phyloP scores from a whole-genome alignment of 176 grass and related monocot genomes.

The Oryza coarctata region DNA sequence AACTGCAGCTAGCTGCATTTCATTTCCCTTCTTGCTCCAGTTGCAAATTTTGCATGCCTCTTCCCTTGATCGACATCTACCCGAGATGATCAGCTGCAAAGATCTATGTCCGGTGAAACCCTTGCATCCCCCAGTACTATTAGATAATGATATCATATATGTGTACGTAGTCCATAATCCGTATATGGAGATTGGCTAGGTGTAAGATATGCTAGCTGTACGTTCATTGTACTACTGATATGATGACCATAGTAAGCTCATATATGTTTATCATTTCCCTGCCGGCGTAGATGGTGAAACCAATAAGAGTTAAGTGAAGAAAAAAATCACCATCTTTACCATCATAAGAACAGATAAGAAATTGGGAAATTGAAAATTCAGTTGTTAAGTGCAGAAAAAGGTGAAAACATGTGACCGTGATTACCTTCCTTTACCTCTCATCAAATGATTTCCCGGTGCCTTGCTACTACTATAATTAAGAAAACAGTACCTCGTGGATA shows the following conservation, averaged over 20 bases:
- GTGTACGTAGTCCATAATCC: neutral
- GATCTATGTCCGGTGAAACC: neutral
- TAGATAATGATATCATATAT: neutral
- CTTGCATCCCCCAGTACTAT: neutral
- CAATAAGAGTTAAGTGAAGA: no score
- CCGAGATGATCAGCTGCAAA: neutral
- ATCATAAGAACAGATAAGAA: neutral
- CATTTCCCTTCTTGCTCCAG: neutral
- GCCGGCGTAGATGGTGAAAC: neutral
- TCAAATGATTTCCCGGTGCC: neutral
- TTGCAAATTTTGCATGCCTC: neutral
- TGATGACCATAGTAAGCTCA: neutral
- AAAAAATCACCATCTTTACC: no score
- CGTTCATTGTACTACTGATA: neutral
- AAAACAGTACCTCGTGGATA: neutral
- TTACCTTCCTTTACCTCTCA: neutral
- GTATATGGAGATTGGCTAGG: neutral
- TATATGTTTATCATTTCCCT: neutral
- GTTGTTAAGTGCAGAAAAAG: neutral
- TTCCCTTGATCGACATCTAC: neutral
- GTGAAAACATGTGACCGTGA: neutral
- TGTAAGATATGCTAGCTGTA: neutral
- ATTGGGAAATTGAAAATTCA: neutral
- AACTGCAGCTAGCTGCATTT: neutral
- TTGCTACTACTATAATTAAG: neutral